phyloP scores from a whole-genome alignment of 352 stramenopile genomes.

The Phytophthora ramorum region DNA sequence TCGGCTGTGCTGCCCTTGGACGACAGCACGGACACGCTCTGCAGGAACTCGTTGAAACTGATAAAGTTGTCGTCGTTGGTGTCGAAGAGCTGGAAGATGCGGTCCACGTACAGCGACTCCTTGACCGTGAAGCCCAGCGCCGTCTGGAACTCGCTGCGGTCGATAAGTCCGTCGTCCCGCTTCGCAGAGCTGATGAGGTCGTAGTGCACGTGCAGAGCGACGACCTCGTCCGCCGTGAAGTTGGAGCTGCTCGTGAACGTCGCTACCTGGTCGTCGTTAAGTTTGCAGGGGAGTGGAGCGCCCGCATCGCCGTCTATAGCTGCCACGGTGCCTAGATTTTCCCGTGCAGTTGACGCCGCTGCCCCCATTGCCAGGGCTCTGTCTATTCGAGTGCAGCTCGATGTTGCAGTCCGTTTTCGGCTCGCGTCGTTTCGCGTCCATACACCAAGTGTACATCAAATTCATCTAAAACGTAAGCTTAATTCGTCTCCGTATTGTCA shows the following conservation, averaged over 20 bases:
- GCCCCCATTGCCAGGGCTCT: conserved; percentile 50
- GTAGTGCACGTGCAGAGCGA: conserved; percentile 68
- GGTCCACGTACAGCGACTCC: conserved; percentile 85
- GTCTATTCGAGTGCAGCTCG: background rate
- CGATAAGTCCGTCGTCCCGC: conserved; percentile 76
- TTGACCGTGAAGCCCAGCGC: conserved; percentile 80
- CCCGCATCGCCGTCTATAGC: background rate
- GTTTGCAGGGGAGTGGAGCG: conserved; percentile 53
- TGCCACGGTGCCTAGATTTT: conserved; percentile 37
- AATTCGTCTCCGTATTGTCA: conserved; percentile 7
- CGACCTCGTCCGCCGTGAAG: conserved; percentile 67
- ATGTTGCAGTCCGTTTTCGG: conserved; percentile 22
- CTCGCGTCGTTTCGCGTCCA: conserved; percentile 15
- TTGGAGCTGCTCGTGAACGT: conserved; percentile 49
- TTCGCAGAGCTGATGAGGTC: conserved; percentile 71
- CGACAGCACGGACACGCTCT: conserved; percentile 76
- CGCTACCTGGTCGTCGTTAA: conserved; percentile 59
- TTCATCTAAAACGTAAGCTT: conserved; percentile 12
- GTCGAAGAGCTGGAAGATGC: conserved; percentile 85
- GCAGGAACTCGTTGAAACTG: conserved; percentile 81
- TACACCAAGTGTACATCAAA: conserved; percentile 2
- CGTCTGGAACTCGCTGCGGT: conserved; percentile 83
- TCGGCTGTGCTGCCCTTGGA: conserved; percentile 70
- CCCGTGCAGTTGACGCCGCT: conserved; percentile 66
- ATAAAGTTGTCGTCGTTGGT: conserved; percentile 82